Evolutionary conservation across 2,329 filamentous ascomycete genomes (phyloP), one percentile per base, ranked within the genome.

Genomic region (Colletotrichum graminicola): DNA sequence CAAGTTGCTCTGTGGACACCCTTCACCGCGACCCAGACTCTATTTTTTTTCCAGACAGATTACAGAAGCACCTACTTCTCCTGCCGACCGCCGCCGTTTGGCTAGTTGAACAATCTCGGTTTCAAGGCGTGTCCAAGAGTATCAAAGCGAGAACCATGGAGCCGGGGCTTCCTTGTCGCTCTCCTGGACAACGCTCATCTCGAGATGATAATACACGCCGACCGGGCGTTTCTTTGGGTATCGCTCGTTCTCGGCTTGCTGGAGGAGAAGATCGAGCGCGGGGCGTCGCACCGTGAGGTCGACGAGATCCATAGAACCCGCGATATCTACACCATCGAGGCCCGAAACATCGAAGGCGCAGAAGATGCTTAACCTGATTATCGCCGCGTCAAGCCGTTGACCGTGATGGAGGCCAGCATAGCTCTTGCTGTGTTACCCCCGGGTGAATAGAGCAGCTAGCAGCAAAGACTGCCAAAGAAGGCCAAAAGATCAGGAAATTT

Each of bases 211-310:
- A 39, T 43, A 23, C 56, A 71, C 10, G 75, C 74, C 2, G 76
- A 75, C 45, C 52, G 75, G 32, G 76, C 73, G 8, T 75, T 77
- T 39, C 65, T 76, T 21, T 76, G 75, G 75, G 70, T 73, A 2
- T 73, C 75, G 5, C 67, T 75, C 5, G 71, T 76, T 14, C 66
- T 75, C 23, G 34, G 72, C 6, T 64, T 76, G 0, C 41, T 77
- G 23, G 56, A 74, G 11, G 49, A 70, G 14, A 72, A 60, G 32
- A 55, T 55, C 5, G 66, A 68, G 23, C 64, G 62, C 6, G 74
- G 74, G 0, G 74, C 73, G 5, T 74, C 72, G 1, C 56, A 62
- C 5, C 62, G 66, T 12, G 74, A 73, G 56, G 66, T 74, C 1
- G 66, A 74, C 2, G 52, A 67, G 2, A 70, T 76, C 14, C 52